phyloP scores from a whole-genome alignment of 2,329 filamentous ascomycete species.

The Microdochium nivale region DNA sequence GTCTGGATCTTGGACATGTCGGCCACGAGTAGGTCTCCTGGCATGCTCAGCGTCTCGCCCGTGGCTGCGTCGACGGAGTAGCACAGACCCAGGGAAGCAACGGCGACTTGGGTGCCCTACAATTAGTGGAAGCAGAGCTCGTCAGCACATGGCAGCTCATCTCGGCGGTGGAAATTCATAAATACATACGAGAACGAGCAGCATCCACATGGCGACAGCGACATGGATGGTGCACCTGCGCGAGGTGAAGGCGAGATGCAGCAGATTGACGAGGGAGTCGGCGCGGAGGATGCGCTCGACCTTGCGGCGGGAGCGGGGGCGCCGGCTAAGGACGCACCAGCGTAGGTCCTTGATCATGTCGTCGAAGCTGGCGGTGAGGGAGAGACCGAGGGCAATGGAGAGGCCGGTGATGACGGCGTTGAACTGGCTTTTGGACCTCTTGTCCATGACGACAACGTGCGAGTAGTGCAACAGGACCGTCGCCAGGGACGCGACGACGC shows the following conservation, averaged over 20 bases:
- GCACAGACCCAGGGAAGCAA: slow-evolving; percentile 31
- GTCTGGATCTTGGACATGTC: slow-evolving; percentile 26
- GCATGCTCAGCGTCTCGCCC: slow-evolving; percentile 17
- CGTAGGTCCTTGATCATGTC: slow-evolving; percentile 32
- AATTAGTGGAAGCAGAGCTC: background rate
- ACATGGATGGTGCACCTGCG: slow-evolving; percentile 16
- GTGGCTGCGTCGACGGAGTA: slow-evolving; percentile 31
- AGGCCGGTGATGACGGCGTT: slow-evolving; percentile 35
- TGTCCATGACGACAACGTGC: slow-evolving; percentile 18
- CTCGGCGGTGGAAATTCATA: too few relatives aligned
- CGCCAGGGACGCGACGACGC: slow-evolving; percentile 18
- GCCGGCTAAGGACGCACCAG: slow-evolving; percentile 34
- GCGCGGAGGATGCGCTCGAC: slow-evolving; percentile 22
- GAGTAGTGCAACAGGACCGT: slow-evolving; percentile 19
- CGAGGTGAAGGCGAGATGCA: slow-evolving; percentile 17
- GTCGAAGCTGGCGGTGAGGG: slow-evolving; percentile 32
- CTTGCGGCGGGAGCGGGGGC: slow-evolving; percentile 27
- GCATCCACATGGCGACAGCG: slow-evolving; percentile 17
- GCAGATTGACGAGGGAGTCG: slow-evolving; percentile 20
- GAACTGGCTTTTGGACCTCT: slow-evolving; percentile 27
- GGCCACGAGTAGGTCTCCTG: slow-evolving; percentile 26
- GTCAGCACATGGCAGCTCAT: too few relatives aligned
- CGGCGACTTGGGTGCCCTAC: slow-evolving; percentile 30
- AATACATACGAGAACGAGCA: slow-evolving; percentile 20
- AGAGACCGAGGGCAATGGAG: slow-evolving; percentile 31